Evolutionary conservation across 2,329 filamentous ascomycete genomes (phyloP).

Genomic region (Colletotrichum viniferum): DNA sequence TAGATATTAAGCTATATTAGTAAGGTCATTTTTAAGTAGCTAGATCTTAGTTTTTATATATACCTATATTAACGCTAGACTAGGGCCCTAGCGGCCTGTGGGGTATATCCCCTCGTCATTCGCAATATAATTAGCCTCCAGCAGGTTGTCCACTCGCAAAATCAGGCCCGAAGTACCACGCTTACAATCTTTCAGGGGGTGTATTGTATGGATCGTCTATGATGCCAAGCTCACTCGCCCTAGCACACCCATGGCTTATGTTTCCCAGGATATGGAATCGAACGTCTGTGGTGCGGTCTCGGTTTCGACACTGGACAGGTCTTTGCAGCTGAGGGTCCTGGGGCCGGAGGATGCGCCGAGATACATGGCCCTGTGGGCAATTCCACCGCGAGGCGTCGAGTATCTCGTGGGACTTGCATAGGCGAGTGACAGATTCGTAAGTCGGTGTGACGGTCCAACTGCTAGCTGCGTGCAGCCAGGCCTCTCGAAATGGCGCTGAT

Average conservation of each 20-base stretch:
- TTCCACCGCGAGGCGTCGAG: background rate
- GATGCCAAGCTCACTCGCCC: background rate
- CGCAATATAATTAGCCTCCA: no score
- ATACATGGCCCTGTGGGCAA: background rate
- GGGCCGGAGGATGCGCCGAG: background rate
- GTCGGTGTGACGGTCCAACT: slow-evolving; percentile 16
- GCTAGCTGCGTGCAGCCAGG: slow-evolving; percentile 9
- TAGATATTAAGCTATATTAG: no score
- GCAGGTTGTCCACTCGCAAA: no score
- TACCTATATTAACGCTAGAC: no score
- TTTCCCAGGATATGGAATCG: background rate
- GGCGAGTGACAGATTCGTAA: slow-evolving; percentile 15
- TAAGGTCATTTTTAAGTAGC: no score
- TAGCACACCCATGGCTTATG: background rate
- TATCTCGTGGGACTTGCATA: slow-evolving; percentile 8
- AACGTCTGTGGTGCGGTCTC: background rate
- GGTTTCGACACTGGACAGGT: background rate
- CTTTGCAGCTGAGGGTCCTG: background rate
- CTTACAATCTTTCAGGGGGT: no score
- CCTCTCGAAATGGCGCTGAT: background rate
- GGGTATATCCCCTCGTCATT: no score
- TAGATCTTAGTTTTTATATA: no score
- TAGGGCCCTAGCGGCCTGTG: no score
- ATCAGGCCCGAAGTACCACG: no score
- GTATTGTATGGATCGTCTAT: background rate